A percentile compares a stretch with the other conserved stretches of the same genome.
Conservation (phyloP, 1,284 basidiomycete genomes). For the Cryptococcus amylolentus region DNA sequence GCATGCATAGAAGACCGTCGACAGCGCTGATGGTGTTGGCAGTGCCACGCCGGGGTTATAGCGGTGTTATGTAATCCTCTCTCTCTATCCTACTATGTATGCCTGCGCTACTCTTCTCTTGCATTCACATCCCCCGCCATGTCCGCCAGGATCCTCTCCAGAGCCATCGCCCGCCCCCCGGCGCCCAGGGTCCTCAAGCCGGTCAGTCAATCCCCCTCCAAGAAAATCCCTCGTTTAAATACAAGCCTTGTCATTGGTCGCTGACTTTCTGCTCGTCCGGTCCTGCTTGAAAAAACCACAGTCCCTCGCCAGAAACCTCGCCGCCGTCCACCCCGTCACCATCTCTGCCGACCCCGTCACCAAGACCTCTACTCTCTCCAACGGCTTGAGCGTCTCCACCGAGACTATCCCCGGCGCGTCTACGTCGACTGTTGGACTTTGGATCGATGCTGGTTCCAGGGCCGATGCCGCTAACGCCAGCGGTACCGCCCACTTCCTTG, state of each 20-base stretch:
- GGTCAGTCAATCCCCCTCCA: constrained; percentile 7
- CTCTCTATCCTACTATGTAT: neutral
- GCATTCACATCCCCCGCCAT: constrained; percentile 17
- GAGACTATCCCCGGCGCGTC: constrained; percentile 91
- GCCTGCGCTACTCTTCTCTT: constrained; percentile 7
- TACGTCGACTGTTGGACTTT: constrained; percentile 96
- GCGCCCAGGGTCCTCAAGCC: constrained; percentile 16
- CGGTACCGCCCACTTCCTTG: constrained; percentile 97
- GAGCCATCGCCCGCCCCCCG: constrained; percentile 33
- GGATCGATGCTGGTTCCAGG: constrained; percentile 97
- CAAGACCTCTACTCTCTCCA: constrained; percentile 80
- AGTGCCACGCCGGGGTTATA: constrained; percentile 10
- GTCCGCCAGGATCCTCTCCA: constrained; percentile 40
- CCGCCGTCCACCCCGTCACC: constrained; percentile 52
- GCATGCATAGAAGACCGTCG: neutral
- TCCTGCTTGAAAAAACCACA: constrained; percentile 7
- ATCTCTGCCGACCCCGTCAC: constrained; percentile 71
- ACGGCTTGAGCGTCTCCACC: constrained; percentile 88
- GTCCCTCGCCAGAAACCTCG: constrained; percentile 41
- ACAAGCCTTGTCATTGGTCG: constrained; percentile 9
- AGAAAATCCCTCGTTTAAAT: constrained; percentile 1
- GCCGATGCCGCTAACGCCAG: constrained; percentile 92
- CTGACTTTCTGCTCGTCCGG: constrained; percentile 1
- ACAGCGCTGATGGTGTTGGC: neutral
- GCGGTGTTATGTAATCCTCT: constrained; percentile 9